Evolutionary conservation across 371 early-diverging fungal genomes (phyloP).

Genomic region (Coemansia sp.): DNA sequence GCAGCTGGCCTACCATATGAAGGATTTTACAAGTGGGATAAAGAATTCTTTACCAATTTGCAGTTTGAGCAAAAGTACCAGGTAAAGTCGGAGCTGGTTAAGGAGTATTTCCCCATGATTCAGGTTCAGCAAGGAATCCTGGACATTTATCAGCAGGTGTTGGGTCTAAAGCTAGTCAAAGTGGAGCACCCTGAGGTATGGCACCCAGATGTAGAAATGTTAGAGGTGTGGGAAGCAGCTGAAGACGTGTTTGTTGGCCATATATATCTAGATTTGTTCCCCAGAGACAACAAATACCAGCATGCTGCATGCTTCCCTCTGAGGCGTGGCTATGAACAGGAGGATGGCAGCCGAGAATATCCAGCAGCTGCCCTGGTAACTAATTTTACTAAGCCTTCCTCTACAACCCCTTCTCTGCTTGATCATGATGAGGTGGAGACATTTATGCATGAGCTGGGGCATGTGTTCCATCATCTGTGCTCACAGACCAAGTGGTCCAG

Average conservation of each 20-base stretch:
- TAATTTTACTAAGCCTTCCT: neutral
- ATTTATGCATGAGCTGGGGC: constrained; percentile 80
- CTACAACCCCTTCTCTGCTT: constrained; percentile 51
- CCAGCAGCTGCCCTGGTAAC: neutral
- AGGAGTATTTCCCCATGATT: constrained; percentile 69
- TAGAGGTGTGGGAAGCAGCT: constrained; percentile 59
- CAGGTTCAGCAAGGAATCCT: constrained; percentile 63
- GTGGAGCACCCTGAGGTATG: constrained; percentile 52
- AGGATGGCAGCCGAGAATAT: neutral
- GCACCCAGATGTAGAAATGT: constrained; percentile 37
- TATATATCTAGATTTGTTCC: constrained; percentile 72
- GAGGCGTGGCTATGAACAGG: neutral
- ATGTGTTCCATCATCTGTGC: constrained; percentile 60
- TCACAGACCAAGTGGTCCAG: constrained; percentile 65
- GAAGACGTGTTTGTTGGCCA: constrained; percentile 62
- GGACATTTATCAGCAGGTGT: constrained; percentile 61
- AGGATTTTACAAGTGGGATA: too few relatives aligned
- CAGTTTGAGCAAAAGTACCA: constrained; percentile 62
- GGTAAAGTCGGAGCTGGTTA: constrained; percentile 69
- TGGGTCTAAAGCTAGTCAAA: constrained; percentile 61
- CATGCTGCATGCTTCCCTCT: neutral
- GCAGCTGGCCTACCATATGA: too few relatives aligned
- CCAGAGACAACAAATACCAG: constrained; percentile 69
- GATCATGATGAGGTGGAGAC: constrained; percentile 81
- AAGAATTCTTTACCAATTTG: constrained; percentile 45